Evolutionary conservation across 495 filamentous ascomycete species (phyloP).

Genomic region (Cetradonia linearis): DNA sequence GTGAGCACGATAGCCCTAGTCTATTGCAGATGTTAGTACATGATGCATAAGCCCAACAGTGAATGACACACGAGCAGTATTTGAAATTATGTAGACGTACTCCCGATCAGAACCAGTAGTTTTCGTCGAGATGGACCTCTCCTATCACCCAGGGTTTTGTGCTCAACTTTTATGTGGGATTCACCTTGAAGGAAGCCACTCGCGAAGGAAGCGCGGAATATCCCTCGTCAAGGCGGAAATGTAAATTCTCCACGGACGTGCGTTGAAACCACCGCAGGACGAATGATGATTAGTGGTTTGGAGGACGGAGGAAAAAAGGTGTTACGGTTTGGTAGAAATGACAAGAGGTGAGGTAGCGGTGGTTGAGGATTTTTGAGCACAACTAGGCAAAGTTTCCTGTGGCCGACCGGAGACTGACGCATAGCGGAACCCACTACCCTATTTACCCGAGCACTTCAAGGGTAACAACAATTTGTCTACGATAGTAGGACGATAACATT

Average conservation of each 20-base stretch:
- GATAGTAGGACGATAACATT: not conserved
- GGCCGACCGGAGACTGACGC: slow-evolving; percentile 6
- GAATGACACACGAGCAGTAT: not conserved
- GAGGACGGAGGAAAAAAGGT: not conserved
- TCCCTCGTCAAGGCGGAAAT: not conserved
- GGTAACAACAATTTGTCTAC: not conserved
- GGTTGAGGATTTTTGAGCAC: slow-evolving; percentile 12
- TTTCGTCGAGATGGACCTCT: not conserved
- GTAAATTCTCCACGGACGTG: not conserved
- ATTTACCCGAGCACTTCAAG: slow-evolving; percentile 8
- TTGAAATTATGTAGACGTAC: not conserved
- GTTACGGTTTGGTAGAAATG: not conserved
- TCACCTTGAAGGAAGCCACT: not conserved
- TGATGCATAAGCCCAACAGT: not conserved
- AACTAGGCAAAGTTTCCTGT: slow-evolving; percentile 15
- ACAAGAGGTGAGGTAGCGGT: slow-evolving; percentile 12
- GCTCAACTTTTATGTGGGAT: slow-evolving; percentile 8
- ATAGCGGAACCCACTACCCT: slow-evolving; percentile 10
- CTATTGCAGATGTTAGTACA: not conserved
- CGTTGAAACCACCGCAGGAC: not conserved
- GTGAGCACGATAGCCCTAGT: slow-evolving; percentile 1
- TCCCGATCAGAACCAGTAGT: not conserved
- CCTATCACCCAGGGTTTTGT: not conserved
- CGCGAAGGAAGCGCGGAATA: not conserved
- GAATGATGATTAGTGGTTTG: not conserved